phyloP scores from a whole-genome alignment of 192 early-diverging fungal species.

The Cladochytrium replicatum region DNA sequence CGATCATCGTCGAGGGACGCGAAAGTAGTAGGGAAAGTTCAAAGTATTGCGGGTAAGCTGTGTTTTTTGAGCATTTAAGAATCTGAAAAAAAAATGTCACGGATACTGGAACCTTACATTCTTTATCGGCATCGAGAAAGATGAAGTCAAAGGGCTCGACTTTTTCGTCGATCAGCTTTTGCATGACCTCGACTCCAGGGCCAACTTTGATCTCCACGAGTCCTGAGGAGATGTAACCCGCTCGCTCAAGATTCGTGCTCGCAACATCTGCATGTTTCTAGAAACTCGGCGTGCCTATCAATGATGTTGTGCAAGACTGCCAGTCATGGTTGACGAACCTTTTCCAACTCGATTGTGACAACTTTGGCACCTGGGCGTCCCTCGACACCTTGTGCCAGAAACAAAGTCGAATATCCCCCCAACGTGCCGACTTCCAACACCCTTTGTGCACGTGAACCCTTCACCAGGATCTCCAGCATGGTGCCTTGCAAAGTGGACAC shows the following conservation, averaged over 20 bases:
- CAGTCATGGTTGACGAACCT: too few relatives aligned
- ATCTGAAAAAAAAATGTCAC: too few relatives aligned
- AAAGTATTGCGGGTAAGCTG: too few relatives aligned
- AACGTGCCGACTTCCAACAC: constrained; percentile 4
- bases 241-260: constrained; percentile 1
- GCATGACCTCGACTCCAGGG: neutral
- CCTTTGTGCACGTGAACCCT: neutral
- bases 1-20: neutral
- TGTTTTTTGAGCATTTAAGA: too few relatives aligned
- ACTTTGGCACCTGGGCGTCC: neutral
- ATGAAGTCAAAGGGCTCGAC: constrained; percentile 2
- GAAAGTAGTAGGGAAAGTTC: neutral
- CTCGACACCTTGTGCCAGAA: constrained; percentile 1
- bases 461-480: too few relatives aligned
- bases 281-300: too few relatives aligned
- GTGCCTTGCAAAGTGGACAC: too few relatives aligned
- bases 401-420: constrained; percentile 3
- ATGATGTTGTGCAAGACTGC: too few relatives aligned
- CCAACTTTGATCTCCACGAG: neutral
- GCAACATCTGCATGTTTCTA: constrained; percentile 2
- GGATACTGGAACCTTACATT: neutral
- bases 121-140: constrained; percentile 5
- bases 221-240: too few relatives aligned
- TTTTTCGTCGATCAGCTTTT: neutral
- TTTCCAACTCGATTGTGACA: constrained; percentile 4